phyloP scores from a whole-genome alignment of 192 early-diverging fungal species.

The Coemansia sp. region DNA sequence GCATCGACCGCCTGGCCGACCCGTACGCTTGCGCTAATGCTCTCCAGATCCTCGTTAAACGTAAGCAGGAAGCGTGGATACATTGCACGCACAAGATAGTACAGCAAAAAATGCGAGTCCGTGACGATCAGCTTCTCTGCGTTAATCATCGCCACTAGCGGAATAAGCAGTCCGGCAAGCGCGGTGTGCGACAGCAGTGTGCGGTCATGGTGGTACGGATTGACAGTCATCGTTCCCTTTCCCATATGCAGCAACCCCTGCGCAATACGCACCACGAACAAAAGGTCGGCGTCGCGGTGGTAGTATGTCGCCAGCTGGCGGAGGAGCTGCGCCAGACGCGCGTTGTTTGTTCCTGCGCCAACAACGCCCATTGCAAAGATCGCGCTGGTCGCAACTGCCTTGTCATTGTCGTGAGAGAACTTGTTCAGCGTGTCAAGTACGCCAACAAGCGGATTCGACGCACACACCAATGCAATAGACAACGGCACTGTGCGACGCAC shows the following conservation, averaged over 20 bases:
- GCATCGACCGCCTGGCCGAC: conserved; percentile 99
- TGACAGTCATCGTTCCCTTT: conserved; percentile 96
- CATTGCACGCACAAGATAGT: conserved; percentile 89
- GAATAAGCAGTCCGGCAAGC: conserved; percentile 82
- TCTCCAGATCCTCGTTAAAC: conserved; percentile 86
- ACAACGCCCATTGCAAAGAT: conserved; percentile 99
- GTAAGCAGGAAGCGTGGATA: conserved; percentile 99
- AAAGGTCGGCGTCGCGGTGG: conserved; percentile 80
- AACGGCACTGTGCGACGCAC: conserved; percentile 94
- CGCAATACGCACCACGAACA: conserved; percentile 62
- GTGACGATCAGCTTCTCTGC: conserved; percentile 88
- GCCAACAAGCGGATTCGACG: conserved; percentile 90
- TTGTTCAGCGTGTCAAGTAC: conserved; percentile 96
- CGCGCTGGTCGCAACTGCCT: conserved; percentile 90
- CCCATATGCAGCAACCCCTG: conserved; percentile 78
- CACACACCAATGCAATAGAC: conserved; percentile 91
- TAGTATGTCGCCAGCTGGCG: conserved; percentile 96
- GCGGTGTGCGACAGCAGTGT: conserved; percentile 88
- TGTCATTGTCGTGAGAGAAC: conserved; percentile 98
- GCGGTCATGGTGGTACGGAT: conserved; percentile 93
- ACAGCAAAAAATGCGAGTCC: conserved; percentile 90
- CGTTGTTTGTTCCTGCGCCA: conserved; percentile 99
- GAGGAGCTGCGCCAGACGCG: conserved; percentile 95
- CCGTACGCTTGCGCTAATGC: conserved; percentile 81
- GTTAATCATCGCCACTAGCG: conserved; percentile 89